Percentiles rank a stretch among this genome's conserved stretches.
Conservation (phyloP, 2,329 filamentous ascomycete genomes). For the Epichloe brachyelytri region DNA sequence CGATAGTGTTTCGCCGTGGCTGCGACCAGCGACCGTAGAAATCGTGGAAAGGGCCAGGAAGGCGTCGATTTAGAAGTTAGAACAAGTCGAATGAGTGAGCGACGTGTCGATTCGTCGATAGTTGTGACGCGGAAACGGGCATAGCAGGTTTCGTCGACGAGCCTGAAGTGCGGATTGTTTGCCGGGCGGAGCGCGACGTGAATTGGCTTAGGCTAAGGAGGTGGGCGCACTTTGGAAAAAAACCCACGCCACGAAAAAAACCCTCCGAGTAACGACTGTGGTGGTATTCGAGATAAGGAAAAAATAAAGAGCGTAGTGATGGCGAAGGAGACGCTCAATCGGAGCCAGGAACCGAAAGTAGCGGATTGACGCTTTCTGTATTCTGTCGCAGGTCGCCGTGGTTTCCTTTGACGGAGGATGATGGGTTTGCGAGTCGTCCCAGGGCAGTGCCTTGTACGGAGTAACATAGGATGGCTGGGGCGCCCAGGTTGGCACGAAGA, state of each 20-base stretch:
- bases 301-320: constrained; percentile 9
- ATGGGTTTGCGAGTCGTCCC: constrained; percentile 3
- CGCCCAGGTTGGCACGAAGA: constrained; percentile 10
- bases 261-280: constrained; percentile 1
- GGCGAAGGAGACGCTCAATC: constrained; percentile 2
- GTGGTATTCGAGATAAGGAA: constrained; percentile 1
- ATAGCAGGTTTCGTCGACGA: constrained; percentile 3
- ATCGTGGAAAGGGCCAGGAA: background rate
- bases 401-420: constrained; percentile 3
- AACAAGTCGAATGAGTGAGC: background rate
- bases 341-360: constrained; percentile 2
- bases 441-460: background rate
- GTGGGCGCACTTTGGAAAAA: background rate
- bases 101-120: constrained; percentile 1
- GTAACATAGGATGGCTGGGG: constrained; percentile 7
- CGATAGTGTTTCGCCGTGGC: constrained; percentile 13
- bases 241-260: background rate
- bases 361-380: constrained; percentile 1
- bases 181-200: background rate
- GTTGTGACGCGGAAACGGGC: constrained; percentile 1
- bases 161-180: background rate
- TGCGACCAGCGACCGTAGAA: background rate
- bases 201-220: background rate
- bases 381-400: constrained; percentile 5
- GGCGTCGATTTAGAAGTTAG: background rate